Percentiles rank a stretch among this genome's conserved stretches.
These are phyloP conservation scores for Chondrostereum purpureum DNA, from an alignment of 1,284 basidiomycete genomes.

Conservation along the genomic window DNA sequence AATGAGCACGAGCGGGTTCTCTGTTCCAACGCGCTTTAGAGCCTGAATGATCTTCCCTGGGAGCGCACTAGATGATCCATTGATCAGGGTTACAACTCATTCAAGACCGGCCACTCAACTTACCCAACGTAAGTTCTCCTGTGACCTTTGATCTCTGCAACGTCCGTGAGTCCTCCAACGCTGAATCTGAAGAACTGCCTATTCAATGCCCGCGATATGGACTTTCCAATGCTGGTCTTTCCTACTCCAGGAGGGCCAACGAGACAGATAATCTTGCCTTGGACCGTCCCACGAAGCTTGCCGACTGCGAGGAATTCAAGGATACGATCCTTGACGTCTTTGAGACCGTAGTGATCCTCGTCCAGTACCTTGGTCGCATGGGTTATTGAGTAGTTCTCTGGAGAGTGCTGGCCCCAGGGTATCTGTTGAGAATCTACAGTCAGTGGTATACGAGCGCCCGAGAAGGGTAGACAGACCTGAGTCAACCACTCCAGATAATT, in stretches of 20 bases:
- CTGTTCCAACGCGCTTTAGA: conserved; percentile 92
- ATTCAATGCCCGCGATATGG: conserved; percentile 82
- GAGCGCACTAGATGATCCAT: conserved; percentile 55
- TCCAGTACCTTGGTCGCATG: conserved; percentile 86
- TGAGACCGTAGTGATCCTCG: conserved; percentile 94
- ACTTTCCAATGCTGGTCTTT: conserved; percentile 92
- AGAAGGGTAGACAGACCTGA: too few relatives aligned
- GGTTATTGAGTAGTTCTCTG: conserved; percentile 88
- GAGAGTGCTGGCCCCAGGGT: conserved; percentile 94
- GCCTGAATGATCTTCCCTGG: conserved; percentile 99
- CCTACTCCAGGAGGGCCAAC: conserved; percentile 97
- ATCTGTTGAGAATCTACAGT: conserved; percentile 51
- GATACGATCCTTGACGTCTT: conserved; percentile 95
- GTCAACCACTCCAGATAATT: conserved; percentile 97
- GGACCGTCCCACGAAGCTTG: conserved; percentile 91
- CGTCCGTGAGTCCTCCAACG: conserved; percentile 94
- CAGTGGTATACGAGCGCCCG: too few relatives aligned
- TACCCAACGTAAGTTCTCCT: conserved; percentile 93
- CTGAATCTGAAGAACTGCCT: conserved; percentile 94
- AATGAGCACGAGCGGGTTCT: conserved; percentile 94
- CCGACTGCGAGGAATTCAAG: conserved; percentile 98
- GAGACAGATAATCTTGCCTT: conserved; percentile 97
- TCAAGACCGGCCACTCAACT: conserved; percentile 19
- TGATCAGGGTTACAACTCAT: conserved; percentile 5
- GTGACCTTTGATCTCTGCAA: conserved; percentile 99